Evolutionary conservation across 2,329 filamentous ascomycete species (phyloP), one percentile per base, ranked within the genome.

Genomic region (Colletotrichum limetticola): DNA sequence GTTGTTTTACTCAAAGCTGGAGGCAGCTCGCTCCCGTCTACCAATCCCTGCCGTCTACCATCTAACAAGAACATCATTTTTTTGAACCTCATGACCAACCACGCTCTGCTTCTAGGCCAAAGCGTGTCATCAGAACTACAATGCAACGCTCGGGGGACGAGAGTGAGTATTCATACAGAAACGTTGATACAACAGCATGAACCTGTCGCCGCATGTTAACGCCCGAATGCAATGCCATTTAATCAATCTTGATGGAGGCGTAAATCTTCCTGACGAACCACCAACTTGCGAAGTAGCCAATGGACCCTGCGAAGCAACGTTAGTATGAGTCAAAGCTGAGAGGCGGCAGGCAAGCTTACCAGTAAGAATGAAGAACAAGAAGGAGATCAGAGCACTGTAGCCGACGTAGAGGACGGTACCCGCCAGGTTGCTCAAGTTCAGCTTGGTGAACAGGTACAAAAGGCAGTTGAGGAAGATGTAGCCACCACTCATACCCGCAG

Each of bases 161-260:
- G 19, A 24, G 42, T 52, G 19, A 59, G 53, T 65, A 70, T 57
- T 63, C 14, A 26, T 72, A 74, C 68, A 74, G 19, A 7, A 59
- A 52, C 26, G 32, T 66, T 72, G 22, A 68, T 74, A 72, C 71
- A 74, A n/a, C 32, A 32, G 52, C 57, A 59, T 58, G 30, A 58
- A 32, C 32, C 49, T 26, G 52, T 55, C 46, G 58, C 62, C 57
- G 32, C 58, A 59, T 59, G 37, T 58, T 37, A 64, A 52, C 30
- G 68, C 62, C 62, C 57, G 19, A 53, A 55, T 46, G 14, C 16
- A 14, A 59, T 28, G 46, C 46, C 55, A 4, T 72, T 82, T 85
- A 99, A 81, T 99, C 97, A 76, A 99, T 95, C 87, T 99, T 99
- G 86, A 99, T 97, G n/a, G 95, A 98, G 28, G 91, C 87, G 83